Evolutionary conservation across 805 yeast genomes (phyloP).

Genomic region (Wickerhamiella australiensis): DNA sequence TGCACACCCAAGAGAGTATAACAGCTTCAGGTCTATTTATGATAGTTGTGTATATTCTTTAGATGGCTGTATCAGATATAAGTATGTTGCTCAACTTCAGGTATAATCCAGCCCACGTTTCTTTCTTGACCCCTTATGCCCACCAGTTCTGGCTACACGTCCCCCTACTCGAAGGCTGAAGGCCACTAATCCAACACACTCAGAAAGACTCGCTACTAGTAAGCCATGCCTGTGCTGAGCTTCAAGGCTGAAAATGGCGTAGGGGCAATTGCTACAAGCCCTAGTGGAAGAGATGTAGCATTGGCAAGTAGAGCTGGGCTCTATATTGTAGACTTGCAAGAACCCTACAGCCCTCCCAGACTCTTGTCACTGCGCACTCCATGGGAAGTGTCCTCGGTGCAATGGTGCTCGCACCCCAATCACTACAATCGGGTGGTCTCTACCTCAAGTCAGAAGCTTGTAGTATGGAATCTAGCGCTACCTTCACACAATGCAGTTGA

Average conservation of each 20-base stretch:
- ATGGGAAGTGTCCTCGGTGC: constrained; percentile 98
- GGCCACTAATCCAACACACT: background rate
- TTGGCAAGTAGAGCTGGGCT: constrained; percentile 79
- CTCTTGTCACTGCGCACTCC: constrained; percentile 86
- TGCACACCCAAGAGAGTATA: too few relatives aligned
- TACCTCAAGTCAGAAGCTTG: constrained; percentile 88
- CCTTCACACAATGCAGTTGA: constrained; percentile 65
- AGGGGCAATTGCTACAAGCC: constrained; percentile 80
- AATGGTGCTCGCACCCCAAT: constrained; percentile 87
- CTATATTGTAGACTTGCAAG: constrained; percentile 83
- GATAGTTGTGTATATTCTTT: too few relatives aligned
- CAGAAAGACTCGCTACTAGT: background rate
- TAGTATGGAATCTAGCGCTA: constrained; percentile 82
- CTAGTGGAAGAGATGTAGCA: constrained; percentile 86
- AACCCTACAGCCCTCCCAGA: constrained; percentile 89
- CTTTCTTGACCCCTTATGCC: too few relatives aligned
- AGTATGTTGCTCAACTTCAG: too few relatives aligned
- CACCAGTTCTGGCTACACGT: too few relatives aligned
- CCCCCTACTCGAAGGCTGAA: background rate
- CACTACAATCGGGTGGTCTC: constrained; percentile 88
- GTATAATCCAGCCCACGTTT: too few relatives aligned
- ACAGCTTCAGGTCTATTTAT: too few relatives aligned
- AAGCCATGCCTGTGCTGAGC: constrained; percentile 57
- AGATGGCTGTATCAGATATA: too few relatives aligned
- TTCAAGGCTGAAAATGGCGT: constrained; percentile 83